Base-by-base conservation (phyloP, 2,329 filamentous ascomycete genomes). In the Hymenoscyphus linearis region DNA sequence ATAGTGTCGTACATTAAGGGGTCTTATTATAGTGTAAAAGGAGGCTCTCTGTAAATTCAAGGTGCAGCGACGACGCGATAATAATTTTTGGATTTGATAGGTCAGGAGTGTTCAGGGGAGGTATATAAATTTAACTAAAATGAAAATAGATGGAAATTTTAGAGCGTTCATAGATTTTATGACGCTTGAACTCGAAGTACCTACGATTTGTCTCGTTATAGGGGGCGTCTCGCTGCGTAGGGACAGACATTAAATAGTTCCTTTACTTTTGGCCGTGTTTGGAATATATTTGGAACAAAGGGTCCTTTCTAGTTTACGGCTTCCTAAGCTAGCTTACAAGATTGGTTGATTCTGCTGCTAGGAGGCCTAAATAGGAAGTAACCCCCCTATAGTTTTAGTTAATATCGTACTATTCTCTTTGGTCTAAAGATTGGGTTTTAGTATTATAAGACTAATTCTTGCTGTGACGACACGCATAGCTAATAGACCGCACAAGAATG, bases 191-290 rank as follows among this genome's bases (percentile, higher is more conserved):
- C 4, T 27, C 22, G 22, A 54, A 54, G 52, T 55, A 55, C 52
- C 52, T 55, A 34, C 14, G 14, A 36, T 36, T 36, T 36, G 35
- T 36, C 35, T 36, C 35, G 35, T 36, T 12, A 31, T 7, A 31
- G 27, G 27, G 27, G 27, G 27, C 27, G 27, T 31, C 27, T 31
- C 27, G 27, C 27, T 36, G 12, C 54, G 54, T 34, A 56, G 54
- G 54, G 54, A 56, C 18, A 56, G 54, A 56, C 54, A 34, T 56
- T 37, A 60, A 9, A 31, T n/a, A n/a, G n/a, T n/a, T n/a, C n/a
- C n/a, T n/a, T n/a, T n/a, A n/a, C n/a, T n/a, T n/a, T n/a, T n/a
- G n/a, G n/a, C n/a, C n/a, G n/a, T n/a, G n/a, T n/a, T n/a, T n/a
- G n/a, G n/a, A n/a, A n/a, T n/a, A n/a, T n/a, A n/a, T n/a, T n/a